A percentile compares a stretch with the other conserved stretches of the same genome.
phyloP scores from a whole-genome alignment of 768 basidiomycete species.

The Calocera viscosa region DNA sequence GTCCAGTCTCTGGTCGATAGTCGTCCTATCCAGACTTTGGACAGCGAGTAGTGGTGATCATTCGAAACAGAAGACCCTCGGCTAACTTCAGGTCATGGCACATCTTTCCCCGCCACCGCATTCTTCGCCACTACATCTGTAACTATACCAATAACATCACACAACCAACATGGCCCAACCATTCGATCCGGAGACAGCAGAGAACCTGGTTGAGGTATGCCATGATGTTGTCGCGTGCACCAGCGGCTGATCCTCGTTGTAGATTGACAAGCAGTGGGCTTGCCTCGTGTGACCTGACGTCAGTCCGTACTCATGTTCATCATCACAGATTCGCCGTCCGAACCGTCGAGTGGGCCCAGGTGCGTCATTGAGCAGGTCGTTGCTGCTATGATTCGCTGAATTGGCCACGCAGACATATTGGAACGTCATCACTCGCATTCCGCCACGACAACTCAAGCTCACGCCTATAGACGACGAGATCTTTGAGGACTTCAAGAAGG shows the following conservation, averaged over 20 bases:
- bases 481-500: conserved; percentile 54
- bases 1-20: too few relatives aligned
- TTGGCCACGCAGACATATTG: conserved; percentile 63
- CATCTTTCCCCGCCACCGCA: neutral
- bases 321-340: conserved; percentile 68
- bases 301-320: conserved; percentile 10
- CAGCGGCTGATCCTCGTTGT: conserved; percentile 10
- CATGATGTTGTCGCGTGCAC: neutral
- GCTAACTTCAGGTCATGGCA: neutral
- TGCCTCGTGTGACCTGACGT: neutral
- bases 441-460: conserved; percentile 61
- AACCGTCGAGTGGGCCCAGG: conserved; percentile 93
- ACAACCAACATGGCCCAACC: conserved; percentile 12
- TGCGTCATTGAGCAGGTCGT: conserved; percentile 27
- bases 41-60: too few relatives aligned
- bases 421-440: conserved; percentile 75
- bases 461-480: conserved; percentile 92
- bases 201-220: conserved; percentile 77
- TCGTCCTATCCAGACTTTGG: too few relatives aligned
- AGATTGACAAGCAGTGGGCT: conserved; percentile 93
- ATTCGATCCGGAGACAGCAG: conserved; percentile 85
- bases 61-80: neutral
- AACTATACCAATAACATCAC: neutral
- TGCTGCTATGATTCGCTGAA: neutral
- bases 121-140: neutral